Percentiles rank a stretch among this genome's conserved stretches.
Conservation (phyloP, 805 yeast genomes). For the Ascoidea rubescens region DNA sequence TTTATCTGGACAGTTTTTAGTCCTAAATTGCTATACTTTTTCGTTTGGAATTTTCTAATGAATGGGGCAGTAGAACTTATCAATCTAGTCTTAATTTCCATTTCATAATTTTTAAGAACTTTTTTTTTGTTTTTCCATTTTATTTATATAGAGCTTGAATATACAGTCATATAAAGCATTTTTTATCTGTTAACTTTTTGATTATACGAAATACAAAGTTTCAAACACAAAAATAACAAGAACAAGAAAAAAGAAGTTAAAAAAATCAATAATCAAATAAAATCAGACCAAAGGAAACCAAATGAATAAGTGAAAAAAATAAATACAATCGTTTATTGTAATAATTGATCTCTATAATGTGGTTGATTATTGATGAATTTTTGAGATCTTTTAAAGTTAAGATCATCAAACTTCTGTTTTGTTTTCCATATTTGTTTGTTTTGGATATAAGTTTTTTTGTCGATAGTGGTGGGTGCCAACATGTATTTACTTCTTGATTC, state of each 20-base stretch:
- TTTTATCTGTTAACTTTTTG: no score
- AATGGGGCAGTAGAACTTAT: slow-evolving; percentile 8
- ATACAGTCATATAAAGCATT: no score
- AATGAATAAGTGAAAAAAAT: background rate
- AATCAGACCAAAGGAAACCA: no score
- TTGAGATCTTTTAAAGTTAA: slow-evolving; percentile 43
- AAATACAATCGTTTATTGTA: slow-evolving; percentile 23
- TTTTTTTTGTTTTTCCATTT: no score
- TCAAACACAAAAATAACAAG: no score
- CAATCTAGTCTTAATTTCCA: no score
- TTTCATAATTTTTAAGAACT: no score
- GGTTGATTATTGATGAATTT: slow-evolving; percentile 80
- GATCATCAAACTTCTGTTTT: slow-evolving; percentile 35
- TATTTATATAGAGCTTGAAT: no score
- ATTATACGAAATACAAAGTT: no score
- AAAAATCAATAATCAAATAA: background rate
- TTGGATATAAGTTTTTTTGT: slow-evolving; percentile 28
- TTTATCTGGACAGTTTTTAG: slow-evolving; percentile 98
- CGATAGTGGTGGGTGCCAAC: slow-evolving; percentile 16
- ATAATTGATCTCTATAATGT: slow-evolving; percentile 70
- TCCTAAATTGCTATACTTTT: slow-evolving; percentile 74
- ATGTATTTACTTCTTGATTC: slow-evolving; percentile 44
- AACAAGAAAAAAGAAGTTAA: background rate
- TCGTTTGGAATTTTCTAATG: slow-evolving; percentile 57
- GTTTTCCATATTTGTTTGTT: slow-evolving; percentile 62